Evolutionary conservation across 2,329 filamentous ascomycete species (phyloP).

Genomic region (Grosmannia huntii): DNA sequence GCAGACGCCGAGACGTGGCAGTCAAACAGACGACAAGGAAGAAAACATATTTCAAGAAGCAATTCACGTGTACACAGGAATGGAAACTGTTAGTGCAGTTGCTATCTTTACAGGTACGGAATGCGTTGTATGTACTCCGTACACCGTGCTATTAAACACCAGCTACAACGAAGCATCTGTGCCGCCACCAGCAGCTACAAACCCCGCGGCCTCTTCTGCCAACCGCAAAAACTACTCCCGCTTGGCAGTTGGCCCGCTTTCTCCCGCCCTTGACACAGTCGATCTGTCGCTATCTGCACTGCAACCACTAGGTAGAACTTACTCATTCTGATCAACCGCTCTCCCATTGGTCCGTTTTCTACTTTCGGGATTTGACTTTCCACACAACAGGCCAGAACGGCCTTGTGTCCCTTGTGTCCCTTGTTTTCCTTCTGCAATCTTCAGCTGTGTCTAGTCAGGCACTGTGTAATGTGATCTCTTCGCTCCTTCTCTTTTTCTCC

Average conservation of each 20-base stretch:
- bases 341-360: background rate
- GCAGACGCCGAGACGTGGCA: no score
- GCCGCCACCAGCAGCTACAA: background rate
- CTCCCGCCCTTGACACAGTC: background rate
- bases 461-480: background rate
- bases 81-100: no score
- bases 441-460: background rate
- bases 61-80: no score
- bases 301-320: background rate
- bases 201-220: background rate
- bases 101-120: no score
- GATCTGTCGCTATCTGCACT: background rate
- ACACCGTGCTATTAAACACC: background rate
- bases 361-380: background rate
- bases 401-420: background rate
- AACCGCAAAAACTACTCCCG: background rate
- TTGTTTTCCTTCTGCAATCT: background rate
- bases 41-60: no score
- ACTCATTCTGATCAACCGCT: background rate
- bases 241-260: background rate
- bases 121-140: no score
- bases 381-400: background rate
- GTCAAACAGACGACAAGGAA: no score
- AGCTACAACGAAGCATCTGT: no score
- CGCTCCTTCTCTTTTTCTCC: background rate